Percentiles rank a stretch among this genome's conserved stretches.
phyloP scores from a whole-genome alignment of 257 asterid genomes.

The Paraleonurus japonicus region DNA sequence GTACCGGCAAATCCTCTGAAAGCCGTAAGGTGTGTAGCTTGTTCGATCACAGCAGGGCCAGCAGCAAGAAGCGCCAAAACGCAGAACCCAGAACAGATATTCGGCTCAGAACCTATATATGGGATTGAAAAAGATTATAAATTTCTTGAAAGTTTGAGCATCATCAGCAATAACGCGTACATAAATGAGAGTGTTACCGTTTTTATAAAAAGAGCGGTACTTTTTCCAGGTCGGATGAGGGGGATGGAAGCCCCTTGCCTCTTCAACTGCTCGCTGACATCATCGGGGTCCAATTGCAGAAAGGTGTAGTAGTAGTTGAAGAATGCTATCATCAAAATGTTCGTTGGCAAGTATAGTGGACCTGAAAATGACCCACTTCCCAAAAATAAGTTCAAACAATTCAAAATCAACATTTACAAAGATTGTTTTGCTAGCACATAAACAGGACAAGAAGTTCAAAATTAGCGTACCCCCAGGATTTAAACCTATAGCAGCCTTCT shows the following conservation, averaged over 20 bases:
- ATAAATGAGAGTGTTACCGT: conserved; percentile 44
- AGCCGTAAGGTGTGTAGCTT: conserved; percentile 90
- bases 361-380: no score
- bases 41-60: conserved; percentile 94
- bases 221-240: conserved; percentile 93
- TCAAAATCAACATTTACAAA: no score
- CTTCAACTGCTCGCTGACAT: conserved; percentile 95
- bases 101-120: conserved; percentile 65
- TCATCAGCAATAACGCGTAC: not conserved
- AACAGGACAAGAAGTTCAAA: conserved; percentile 4
- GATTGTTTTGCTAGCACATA: not conserved
- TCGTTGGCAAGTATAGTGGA: conserved; percentile 82
- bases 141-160: not conserved
- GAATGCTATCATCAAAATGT: conserved; percentile 85
- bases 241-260: conserved; percentile 99
- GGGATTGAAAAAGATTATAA: not conserved
- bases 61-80: conserved; percentile 87
- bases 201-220: conserved; percentile 79
- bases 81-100: conserved; percentile 92
- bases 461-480: conserved; percentile 83
- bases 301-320: conserved; percentile 97
- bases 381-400: no score
- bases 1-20: conserved; percentile 96
- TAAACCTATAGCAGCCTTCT: conserved; percentile 73
- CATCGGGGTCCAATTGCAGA: conserved; percentile 97